phyloP scores from a whole-genome alignment of 2,329 filamentous ascomycete genomes.

The Fusarium pininemorale region DNA sequence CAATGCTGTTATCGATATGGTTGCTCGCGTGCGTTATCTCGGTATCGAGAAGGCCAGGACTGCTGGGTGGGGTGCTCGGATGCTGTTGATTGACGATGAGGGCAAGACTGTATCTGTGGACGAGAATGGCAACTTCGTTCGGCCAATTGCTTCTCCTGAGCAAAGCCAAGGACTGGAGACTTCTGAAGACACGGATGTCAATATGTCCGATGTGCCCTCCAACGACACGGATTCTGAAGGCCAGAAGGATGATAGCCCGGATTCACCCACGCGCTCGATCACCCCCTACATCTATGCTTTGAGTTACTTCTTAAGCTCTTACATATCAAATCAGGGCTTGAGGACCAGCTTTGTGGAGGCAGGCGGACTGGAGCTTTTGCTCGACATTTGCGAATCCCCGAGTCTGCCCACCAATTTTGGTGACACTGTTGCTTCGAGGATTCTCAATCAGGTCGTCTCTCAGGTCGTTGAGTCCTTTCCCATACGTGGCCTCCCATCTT shows the following conservation, averaged over 20 bases:
- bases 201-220: constrained; percentile 67
- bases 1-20: constrained; percentile 88
- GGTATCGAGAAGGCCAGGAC: constrained; percentile 75
- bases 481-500: constrained; percentile 80
- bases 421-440: constrained; percentile 72
- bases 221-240: constrained; percentile 21
- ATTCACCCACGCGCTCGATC: constrained; percentile 52
- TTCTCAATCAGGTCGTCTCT: constrained; percentile 78
- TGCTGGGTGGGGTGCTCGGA: constrained; percentile 79
- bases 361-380: constrained; percentile 82
- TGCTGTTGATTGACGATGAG: constrained; percentile 70
- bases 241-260: constrained; percentile 25
- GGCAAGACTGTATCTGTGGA: constrained; percentile 64
- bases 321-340: constrained; percentile 77
- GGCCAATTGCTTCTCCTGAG: constrained; percentile 38
- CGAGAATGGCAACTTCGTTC: constrained; percentile 57
- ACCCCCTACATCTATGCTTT: constrained; percentile 79
- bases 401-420: constrained; percentile 73
- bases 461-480: constrained; percentile 83
- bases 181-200: constrained; percentile 62
- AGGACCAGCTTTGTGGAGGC: constrained; percentile 78
- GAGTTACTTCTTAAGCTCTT: constrained; percentile 77
- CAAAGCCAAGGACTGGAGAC: constrained; percentile 53
- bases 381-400: constrained; percentile 85
- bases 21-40: constrained; percentile 80